Percentiles rank a stretch among this genome's conserved stretches.
Conservation (phyloP, 148 eudicot genomes). For the Rhododendron simsii region DNA sequence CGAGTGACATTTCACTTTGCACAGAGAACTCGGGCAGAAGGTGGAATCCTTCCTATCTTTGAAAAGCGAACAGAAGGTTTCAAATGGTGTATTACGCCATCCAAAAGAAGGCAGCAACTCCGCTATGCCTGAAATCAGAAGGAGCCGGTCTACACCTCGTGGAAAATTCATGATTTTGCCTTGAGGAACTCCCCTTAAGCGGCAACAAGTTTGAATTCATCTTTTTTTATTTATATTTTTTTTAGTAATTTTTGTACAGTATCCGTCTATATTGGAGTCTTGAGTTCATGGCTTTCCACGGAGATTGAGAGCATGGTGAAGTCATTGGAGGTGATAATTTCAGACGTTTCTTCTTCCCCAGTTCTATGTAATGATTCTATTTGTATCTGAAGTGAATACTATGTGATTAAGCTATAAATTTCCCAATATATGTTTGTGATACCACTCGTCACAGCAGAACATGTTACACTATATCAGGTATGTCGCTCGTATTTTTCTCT, state of each 20-base stretch:
- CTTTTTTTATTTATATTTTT: conserved; percentile 4
- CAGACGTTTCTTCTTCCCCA: neutral
- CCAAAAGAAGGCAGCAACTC: conserved; percentile 44
- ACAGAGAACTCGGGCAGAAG: conserved; percentile 45
- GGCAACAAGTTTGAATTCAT: neutral
- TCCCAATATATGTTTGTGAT: neutral
- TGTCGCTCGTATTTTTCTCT: neutral
- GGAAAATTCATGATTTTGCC: conserved; percentile 56
- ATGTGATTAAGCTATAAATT: neutral
- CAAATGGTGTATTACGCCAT: conserved; percentile 28
- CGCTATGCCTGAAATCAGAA: conserved; percentile 41
- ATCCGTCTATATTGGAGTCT: neutral
- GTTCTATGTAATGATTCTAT: neutral
- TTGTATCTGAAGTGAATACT: neutral
- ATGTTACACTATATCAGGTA: neutral
- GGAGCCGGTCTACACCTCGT: conserved; percentile 84
- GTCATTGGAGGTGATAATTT: neutral
- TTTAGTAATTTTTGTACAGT: conserved; percentile 16
- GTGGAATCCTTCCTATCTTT: conserved; percentile 32
- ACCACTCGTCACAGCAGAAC: neutral
- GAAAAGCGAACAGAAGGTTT: conserved; percentile 39
- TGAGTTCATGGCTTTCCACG: neutral
- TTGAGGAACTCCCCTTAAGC: conserved; percentile 14
- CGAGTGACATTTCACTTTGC: conserved; percentile 2
- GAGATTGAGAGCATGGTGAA: conserved; percentile 12